Evolutionary conservation across 2,329 filamentous ascomycete species (phyloP).

Genomic region (Fusarium mangiferae): DNA sequence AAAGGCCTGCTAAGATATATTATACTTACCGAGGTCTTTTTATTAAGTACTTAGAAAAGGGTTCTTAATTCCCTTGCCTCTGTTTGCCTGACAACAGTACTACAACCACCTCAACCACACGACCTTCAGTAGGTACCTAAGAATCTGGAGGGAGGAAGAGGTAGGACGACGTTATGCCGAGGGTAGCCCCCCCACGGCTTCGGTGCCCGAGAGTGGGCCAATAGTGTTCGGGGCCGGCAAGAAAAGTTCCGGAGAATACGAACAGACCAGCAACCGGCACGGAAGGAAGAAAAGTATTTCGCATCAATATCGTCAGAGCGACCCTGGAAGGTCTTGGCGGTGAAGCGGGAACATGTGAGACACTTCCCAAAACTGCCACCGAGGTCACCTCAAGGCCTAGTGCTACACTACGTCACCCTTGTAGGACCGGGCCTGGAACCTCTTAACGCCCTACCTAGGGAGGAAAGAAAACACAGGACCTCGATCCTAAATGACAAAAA

Average conservation of each 20-base stretch:
- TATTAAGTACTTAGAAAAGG: neutral
- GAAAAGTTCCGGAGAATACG: constrained; percentile 1
- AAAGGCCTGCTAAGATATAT: neutral
- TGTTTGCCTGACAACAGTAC: neutral
- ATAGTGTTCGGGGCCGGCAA: constrained; percentile 3
- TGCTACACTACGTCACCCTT: constrained; percentile 40
- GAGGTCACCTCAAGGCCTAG: constrained; percentile 30
- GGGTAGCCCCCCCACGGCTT: constrained; percentile 17
- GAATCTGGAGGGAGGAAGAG: neutral
- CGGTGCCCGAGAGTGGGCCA: constrained; percentile 33
- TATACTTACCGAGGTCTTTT: neutral
- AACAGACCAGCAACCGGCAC: constrained; percentile 6
- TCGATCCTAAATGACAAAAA: too few species aligned
- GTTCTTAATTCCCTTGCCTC: neutral
- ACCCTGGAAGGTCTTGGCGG: constrained; percentile 34
- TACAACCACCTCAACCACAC: neutral
- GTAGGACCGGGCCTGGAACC: constrained; percentile 22
- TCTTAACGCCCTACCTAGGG: neutral
- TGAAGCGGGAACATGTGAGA: constrained; percentile 40
- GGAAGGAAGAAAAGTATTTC: constrained; percentile 5
- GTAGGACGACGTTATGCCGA: constrained; percentile 13
- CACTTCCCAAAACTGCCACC: constrained; percentile 41
- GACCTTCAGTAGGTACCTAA: neutral
- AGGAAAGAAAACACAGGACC: too few species aligned
- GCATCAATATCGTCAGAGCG: constrained; percentile 2